Conservation (phyloP, 228 moss, liverwort and hornwort genomes). For the Sphagnum fallax region DNA sequence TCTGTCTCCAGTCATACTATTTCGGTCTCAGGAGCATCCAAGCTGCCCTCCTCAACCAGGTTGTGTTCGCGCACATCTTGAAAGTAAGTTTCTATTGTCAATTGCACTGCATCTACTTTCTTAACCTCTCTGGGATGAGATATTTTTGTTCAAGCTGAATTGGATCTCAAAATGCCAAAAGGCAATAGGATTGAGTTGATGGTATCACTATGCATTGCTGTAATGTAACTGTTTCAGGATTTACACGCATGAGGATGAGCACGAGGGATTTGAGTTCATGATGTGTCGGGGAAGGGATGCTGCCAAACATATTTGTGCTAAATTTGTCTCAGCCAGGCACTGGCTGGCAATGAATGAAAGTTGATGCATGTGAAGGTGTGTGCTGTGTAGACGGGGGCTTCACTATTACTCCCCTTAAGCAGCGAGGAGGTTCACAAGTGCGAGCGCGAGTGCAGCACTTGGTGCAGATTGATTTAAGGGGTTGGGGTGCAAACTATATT, state of each 20-base stretch:
- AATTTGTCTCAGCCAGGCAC: neutral
- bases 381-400: slow-evolving; percentile 63
- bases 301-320: neutral
- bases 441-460: slow-evolving; percentile 73
- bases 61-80: slow-evolving; percentile 76
- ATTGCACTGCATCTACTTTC: too few relatives aligned
- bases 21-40: slow-evolving; percentile 57
- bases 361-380: slow-evolving; percentile 2
- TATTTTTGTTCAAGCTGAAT: too few relatives aligned
- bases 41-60: slow-evolving; percentile 69
- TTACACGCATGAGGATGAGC: too few relatives aligned
- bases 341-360: neutral
- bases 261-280: too few relatives aligned
- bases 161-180: too few relatives aligned
- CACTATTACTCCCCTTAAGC: slow-evolving; percentile 60
- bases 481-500: slow-evolving; percentile 77
- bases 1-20: slow-evolving; percentile 53
- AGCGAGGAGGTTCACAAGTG: slow-evolving; percentile 49
- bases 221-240: too few relatives aligned
- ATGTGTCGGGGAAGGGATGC: neutral
- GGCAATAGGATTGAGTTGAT: too few relatives aligned
- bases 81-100: slow-evolving; percentile 42
- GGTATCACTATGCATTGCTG: too few relatives aligned
- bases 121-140: too few relatives aligned
- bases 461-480: slow-evolving; percentile 86